Percentiles rank a stretch among this genome's conserved stretches.
Conservation (phyloP, 352 stramenopile genomes). For the Globisporangium recalcitrans region DNA sequence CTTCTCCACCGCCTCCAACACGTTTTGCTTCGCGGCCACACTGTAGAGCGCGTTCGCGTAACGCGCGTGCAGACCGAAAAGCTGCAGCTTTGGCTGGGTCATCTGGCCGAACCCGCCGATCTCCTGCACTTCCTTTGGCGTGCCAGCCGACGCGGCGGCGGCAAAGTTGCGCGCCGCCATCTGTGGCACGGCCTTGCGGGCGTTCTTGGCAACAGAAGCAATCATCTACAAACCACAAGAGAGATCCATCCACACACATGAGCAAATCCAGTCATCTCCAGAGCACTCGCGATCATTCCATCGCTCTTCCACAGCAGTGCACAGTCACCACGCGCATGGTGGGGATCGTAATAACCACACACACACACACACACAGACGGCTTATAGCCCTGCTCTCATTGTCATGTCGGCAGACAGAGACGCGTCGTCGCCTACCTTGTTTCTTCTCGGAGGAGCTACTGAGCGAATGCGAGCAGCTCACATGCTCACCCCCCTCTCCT, state of each 20-base stretch:
- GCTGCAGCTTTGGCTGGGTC: conserved; percentile 88
- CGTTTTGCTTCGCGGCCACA: conserved; percentile 88
- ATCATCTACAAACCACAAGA: conserved; percentile 34
- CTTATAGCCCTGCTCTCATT: not conserved
- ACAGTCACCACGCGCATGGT: not conserved
- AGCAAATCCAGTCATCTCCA: not conserved
- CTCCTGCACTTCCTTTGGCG: conserved; percentile 46
- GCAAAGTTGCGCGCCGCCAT: conserved; percentile 35
- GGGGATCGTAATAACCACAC: not conserved
- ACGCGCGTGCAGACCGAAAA: conserved; percentile 94
- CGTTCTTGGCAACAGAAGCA: conserved; percentile 71
- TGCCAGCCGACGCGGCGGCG: conserved; percentile 24
- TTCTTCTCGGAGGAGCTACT: conserved; percentile 19
- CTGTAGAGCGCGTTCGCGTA: conserved; percentile 98
- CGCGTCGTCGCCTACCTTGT: too few species aligned
- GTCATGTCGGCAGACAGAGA: too few species aligned
- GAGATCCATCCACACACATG: not conserved
- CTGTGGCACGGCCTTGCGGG: conserved; percentile 35
- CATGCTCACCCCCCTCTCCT: not conserved
- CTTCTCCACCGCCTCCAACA: conserved; percentile 80
- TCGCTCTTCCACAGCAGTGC: not conserved
- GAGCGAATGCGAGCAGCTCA: conserved; percentile 15
- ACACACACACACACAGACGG: not conserved
- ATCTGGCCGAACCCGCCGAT: conserved; percentile 76
- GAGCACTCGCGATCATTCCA: not conserved